Conservation (phyloP, 1,139 yeast species). For the Suhomyces anneliseae region DNA sequence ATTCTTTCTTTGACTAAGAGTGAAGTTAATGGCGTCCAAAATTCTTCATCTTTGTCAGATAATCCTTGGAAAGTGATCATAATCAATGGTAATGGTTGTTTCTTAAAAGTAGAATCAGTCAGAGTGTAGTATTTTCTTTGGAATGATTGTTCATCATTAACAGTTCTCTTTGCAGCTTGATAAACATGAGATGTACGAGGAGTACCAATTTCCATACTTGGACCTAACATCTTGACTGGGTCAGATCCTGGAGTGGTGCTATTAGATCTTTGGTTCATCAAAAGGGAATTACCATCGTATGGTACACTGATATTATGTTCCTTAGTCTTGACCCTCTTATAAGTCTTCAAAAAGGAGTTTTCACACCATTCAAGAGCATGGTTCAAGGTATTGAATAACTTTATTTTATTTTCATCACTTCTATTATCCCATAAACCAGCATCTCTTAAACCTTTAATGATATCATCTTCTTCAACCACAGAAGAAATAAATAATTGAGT, state of each 20-base stretch:
- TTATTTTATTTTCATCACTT: constrained; percentile 43
- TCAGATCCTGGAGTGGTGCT: constrained; percentile 11
- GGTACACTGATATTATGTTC: constrained; percentile 20
- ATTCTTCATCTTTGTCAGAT: constrained; percentile 57
- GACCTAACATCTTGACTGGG: constrained; percentile 16
- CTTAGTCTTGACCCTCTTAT: constrained; percentile 36
- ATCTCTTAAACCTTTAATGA: constrained; percentile 63
- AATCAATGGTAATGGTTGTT: constrained; percentile 67
- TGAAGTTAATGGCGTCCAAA: constrained; percentile 61
- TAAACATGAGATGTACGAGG: constrained; percentile 64
- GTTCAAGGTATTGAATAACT: constrained; percentile 73
- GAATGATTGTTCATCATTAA: constrained; percentile 39
- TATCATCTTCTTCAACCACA: constrained; percentile 61
- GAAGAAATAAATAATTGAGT: constrained; percentile 80
- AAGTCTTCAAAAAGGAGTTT: constrained; percentile 76
- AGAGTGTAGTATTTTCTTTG: constrained; percentile 31
- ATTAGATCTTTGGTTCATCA: constrained; percentile 13
- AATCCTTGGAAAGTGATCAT: constrained; percentile 71
- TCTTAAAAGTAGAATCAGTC: constrained; percentile 34
- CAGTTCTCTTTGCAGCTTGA: constrained; percentile 62
- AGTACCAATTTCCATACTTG: constrained; percentile 43
- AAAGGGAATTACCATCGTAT: constrained; percentile 9
- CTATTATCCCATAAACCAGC: constrained; percentile 67
- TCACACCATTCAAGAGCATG: constrained; percentile 97
- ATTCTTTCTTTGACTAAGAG: constrained; percentile 52